Conservation (phyloP, 176 grass and related monocot species). For the Echinochloa phyllopogon region DNA sequence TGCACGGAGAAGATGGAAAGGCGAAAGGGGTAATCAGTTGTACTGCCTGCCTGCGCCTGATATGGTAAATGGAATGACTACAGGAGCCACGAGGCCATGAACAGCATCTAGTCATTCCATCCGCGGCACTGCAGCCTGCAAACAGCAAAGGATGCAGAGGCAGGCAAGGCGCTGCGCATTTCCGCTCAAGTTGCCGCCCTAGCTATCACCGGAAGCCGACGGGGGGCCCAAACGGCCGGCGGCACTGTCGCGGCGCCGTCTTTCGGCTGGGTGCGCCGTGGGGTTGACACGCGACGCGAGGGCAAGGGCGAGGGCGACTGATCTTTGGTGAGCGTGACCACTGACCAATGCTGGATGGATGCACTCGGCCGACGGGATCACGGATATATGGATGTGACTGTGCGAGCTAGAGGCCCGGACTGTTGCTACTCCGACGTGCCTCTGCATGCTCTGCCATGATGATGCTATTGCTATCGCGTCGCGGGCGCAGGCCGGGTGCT, state of each 20-base stretch:
- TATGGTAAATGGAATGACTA: neutral
- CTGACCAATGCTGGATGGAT: too few relatives aligned
- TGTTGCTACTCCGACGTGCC: too few relatives aligned
- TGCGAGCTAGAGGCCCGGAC: too few relatives aligned
- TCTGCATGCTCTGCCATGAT: too few relatives aligned
- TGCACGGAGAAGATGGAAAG: neutral
- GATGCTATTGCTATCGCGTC: too few relatives aligned
- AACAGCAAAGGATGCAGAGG: neutral
- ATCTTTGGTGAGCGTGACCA: too few relatives aligned
- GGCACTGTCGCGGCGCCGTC: neutral
- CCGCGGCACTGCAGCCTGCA: neutral
- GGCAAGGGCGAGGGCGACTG: too few relatives aligned
- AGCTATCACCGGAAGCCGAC: neutral
- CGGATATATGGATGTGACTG: too few relatives aligned
- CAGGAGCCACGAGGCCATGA: neutral
- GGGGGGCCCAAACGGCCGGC: constrained; percentile 5
- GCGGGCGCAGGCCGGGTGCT: too few relatives aligned
- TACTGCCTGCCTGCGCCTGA: constrained; percentile 22
- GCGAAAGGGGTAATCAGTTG: neutral
- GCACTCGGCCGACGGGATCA: too few relatives aligned
- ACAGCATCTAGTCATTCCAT: neutral
- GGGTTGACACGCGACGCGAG: neutral
- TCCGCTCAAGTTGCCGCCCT: neutral
- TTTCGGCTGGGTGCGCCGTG: constrained; percentile 21
- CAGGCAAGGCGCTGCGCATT: neutral